Base-by-base conservation (phyloP, 495 filamentous ascomycete genomes). In the Tuber calosporum region DNA sequence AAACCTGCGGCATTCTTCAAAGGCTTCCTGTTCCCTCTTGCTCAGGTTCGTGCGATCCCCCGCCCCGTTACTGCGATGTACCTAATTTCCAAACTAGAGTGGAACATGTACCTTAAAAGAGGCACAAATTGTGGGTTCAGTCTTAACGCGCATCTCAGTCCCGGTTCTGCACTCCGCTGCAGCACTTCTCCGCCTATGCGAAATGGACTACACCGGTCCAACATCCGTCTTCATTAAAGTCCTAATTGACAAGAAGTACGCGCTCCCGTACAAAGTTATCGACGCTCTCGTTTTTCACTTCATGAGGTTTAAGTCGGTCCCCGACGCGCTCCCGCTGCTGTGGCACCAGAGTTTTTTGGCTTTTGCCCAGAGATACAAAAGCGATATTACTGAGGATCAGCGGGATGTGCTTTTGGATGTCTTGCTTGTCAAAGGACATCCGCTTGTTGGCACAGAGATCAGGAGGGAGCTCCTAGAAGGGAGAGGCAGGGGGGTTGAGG, bases 1-100 rank as follows among this genome's bases (percentile, higher is more conserved):
- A 98, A 97, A 81, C 96, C 95, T 2, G 91, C 93, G 0, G 92
- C 93, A 36, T 99, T 96, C 84, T 98, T 99, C 86, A 97, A 97
- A 82, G 95, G 95, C 1, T 88, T 98, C 75, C 85, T 99, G 8
- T 98, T 98, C 80, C 96, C 96, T 5, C 86, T 99, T 17, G 90
- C 94, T 0, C 69, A 72, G n/a, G 69, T 73, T 71, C 36, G 40
- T 71, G 36, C 39, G 2, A n/a, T 26, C 22, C 45, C 58, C 19
- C 13, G n/a, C 15, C n/a, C 9, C 7, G 37, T 30, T n/a, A 20
- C 11, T 30, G n/a, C n/a, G 20, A 37, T 9, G 2, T 37, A 26
- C 17, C 22, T 71, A 37, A 71, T 48, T 4, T 36, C 86, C 86
- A 86, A 22, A 88, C 87, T 71, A 86, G 85, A 72, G 83, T 80